A percentile compares a stretch with the other conserved stretches of the same genome.
These are phyloP conservation scores for Protostelium mycophagum DNA, from an alignment of 78 protist genomes.

Conservation along the genomic window DNA sequence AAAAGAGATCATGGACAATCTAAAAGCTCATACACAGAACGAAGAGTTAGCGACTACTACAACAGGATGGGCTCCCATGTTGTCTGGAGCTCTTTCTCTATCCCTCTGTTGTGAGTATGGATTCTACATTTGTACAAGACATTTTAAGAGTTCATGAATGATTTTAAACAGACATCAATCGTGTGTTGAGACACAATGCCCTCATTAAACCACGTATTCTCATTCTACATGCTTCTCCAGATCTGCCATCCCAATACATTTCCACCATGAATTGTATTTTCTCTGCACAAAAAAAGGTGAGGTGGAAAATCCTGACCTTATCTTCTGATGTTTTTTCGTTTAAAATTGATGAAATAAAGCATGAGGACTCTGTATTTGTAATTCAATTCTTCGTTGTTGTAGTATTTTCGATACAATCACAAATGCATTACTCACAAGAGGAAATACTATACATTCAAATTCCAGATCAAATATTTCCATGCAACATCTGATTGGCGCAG, in stretches of 20 bases:
- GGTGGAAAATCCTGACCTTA: not conserved
- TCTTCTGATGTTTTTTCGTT: too few relatives aligned
- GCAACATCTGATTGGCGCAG: too few relatives aligned
- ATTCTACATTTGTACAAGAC: not conserved
- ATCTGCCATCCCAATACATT: slow-evolving; percentile 56
- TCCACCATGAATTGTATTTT: slow-evolving; percentile 69
- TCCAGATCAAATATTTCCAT: too few relatives aligned
- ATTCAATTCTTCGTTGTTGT: too few relatives aligned
- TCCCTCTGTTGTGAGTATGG: slow-evolving; percentile 46
- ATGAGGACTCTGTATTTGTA: too few relatives aligned
- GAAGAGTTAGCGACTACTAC: not conserved
- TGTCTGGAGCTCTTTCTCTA: slow-evolving; percentile 46
- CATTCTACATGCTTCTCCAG: slow-evolving; percentile 43
- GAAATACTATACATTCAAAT: too few relatives aligned
- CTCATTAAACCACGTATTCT: slow-evolving; percentile 43
- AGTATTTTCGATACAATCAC: too few relatives aligned
- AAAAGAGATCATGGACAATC: not conserved
- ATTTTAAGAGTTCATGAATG: not conserved
- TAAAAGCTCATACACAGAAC: not conserved
- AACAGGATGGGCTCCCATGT: slow-evolving; percentile 5
- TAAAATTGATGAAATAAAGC: too few relatives aligned
- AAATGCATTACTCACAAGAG: too few relatives aligned
- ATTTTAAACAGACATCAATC: slow-evolving; percentile 36
- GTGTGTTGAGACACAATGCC: slow-evolving; percentile 29
- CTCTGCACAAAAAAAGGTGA: slow-evolving; percentile 51